Evolutionary conservation across 2,329 filamentous ascomycete species (phyloP).

Genomic region (Gaeumannomyces sp.): DNA sequence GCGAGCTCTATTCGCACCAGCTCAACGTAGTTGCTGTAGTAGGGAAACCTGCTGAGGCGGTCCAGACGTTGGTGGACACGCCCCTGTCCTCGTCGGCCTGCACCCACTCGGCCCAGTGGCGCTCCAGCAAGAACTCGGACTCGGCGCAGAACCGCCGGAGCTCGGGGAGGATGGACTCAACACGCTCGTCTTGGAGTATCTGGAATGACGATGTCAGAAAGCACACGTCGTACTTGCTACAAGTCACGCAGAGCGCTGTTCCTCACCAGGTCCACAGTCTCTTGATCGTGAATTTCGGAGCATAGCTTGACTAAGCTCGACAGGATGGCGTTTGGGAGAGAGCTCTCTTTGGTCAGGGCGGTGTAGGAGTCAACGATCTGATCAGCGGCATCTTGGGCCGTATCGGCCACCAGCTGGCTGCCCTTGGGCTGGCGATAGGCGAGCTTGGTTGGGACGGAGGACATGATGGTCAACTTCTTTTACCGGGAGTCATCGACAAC

Average conservation of each 20-base stretch:
- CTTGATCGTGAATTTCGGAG: background rate
- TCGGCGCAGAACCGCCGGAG: constrained; percentile 35
- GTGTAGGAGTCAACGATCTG: constrained; percentile 1
- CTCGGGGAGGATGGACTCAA: constrained; percentile 27
- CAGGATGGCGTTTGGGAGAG: constrained; percentile 3
- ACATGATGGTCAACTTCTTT: background rate
- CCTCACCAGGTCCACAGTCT: background rate
- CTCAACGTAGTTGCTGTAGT: constrained; percentile 42
- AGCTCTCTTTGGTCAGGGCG: background rate
- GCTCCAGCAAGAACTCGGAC: constrained; percentile 39
- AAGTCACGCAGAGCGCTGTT: background rate
- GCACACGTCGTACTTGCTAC: background rate
- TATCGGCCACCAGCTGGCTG: background rate
- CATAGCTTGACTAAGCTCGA: constrained; percentile 2
- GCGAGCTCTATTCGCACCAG: constrained; percentile 40
- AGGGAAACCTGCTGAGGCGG: constrained; percentile 36
- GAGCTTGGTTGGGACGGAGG: background rate
- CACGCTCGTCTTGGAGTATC: constrained; percentile 27
- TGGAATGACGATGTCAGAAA: constrained; percentile 14
- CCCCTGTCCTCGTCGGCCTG: constrained; percentile 13
- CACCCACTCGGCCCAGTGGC: constrained; percentile 35
- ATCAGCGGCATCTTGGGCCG: background rate
- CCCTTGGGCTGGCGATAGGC: background rate
- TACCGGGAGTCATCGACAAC: background rate
- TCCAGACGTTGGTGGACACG: constrained; percentile 12